Evolutionary conservation across 768 basidiomycete genomes (phyloP).

Genomic region (Albatrellus ellisii): DNA sequence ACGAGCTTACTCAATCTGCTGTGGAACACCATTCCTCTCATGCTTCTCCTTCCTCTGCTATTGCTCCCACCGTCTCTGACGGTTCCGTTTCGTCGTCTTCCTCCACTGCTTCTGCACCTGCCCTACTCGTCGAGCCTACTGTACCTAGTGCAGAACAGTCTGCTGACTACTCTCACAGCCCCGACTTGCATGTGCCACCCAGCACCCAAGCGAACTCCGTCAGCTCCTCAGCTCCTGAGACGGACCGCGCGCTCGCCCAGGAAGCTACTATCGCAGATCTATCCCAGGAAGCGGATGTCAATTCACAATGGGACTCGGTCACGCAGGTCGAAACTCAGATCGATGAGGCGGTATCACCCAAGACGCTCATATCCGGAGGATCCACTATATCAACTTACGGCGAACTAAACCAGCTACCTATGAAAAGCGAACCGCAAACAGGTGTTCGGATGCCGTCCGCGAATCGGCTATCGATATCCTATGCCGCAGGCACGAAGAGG

Average conservation of each 20-base stretch:
- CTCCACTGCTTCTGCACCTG: slow-evolving; percentile 12
- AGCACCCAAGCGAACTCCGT: slow-evolving; percentile 10
- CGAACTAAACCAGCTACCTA: slow-evolving; percentile 7
- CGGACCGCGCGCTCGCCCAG: slow-evolving; percentile 9
- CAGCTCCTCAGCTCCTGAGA: slow-evolving; percentile 5
- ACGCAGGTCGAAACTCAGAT: slow-evolving; percentile 10
- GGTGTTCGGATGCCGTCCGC: slow-evolving; percentile 46
- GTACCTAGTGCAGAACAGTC: slow-evolving; percentile 11
- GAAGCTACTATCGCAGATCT: slow-evolving; percentile 1
- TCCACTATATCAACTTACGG: slow-evolving; percentile 8
- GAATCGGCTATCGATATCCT: slow-evolving; percentile 89
- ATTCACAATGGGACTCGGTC: slow-evolving; percentile 6
- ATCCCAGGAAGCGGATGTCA: slow-evolving; percentile 4
- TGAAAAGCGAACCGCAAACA: slow-evolving; percentile 18
- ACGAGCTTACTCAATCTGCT: slow-evolving; percentile 5
- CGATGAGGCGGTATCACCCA: slow-evolving; percentile 9
- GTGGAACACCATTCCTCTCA: slow-evolving; percentile 9
- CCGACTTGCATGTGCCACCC: slow-evolving; percentile 9
- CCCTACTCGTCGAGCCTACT: slow-evolving; percentile 11
- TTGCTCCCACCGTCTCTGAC: slow-evolving; percentile 10
- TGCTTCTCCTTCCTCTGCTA: slow-evolving; percentile 3
- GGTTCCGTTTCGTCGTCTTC: slow-evolving; percentile 6
- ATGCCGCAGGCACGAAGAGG: slow-evolving; percentile 77
- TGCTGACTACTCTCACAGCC: slow-evolving; percentile 13
- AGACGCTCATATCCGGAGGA: slow-evolving; percentile 8